A percentile compares a stretch with the other conserved stretches of the same genome.
Conservation (phyloP, 768 basidiomycete genomes). For the Lanmaoa rubissima region DNA sequence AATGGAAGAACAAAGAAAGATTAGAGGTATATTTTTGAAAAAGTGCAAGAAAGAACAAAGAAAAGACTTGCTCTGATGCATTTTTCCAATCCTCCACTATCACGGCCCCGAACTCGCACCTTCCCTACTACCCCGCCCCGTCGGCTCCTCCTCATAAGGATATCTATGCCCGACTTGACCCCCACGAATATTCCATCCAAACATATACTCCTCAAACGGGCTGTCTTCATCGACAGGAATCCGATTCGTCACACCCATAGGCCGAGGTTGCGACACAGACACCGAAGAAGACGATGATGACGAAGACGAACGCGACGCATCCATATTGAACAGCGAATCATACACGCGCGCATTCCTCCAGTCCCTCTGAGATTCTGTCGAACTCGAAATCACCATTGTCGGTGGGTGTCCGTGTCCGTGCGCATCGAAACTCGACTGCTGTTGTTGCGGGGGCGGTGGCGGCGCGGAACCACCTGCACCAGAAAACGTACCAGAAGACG, state of each 20-base stretch:
- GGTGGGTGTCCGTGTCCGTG: not conserved
- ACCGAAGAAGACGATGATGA: slow-evolving; percentile 15
- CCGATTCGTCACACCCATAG: slow-evolving; percentile 16
- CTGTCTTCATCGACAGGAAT: slow-evolving; percentile 22
- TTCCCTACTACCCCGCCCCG: slow-evolving; percentile 6
- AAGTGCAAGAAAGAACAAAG: not conserved
- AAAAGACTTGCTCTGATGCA: not conserved
- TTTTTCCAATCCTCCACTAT: not conserved
- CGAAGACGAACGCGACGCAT: slow-evolving; percentile 17
- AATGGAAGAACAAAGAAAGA: not conserved
- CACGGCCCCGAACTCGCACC: slow-evolving; percentile 7
- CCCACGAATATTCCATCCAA: slow-evolving; percentile 11
- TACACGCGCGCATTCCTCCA: slow-evolving; percentile 14
- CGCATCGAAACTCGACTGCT: slow-evolving; percentile 3
- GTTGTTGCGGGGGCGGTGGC: not conserved
- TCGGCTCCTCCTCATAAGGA: slow-evolving; percentile 4
- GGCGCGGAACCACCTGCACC: not conserved
- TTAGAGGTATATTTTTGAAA: not conserved
- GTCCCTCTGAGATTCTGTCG: slow-evolving; percentile 12
- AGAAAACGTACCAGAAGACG: slow-evolving; percentile 6
- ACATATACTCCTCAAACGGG: slow-evolving; percentile 14
- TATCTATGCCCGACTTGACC: not conserved
- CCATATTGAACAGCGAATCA: slow-evolving; percentile 6
- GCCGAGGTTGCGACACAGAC: slow-evolving; percentile 7
- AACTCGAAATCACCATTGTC: slow-evolving; percentile 6